Percentiles rank a stretch among this genome's conserved stretches.
These are phyloP conservation scores for Teunomyces kruisii DNA, from an alignment of 805 yeast species.

Conservation along the genomic window DNA sequence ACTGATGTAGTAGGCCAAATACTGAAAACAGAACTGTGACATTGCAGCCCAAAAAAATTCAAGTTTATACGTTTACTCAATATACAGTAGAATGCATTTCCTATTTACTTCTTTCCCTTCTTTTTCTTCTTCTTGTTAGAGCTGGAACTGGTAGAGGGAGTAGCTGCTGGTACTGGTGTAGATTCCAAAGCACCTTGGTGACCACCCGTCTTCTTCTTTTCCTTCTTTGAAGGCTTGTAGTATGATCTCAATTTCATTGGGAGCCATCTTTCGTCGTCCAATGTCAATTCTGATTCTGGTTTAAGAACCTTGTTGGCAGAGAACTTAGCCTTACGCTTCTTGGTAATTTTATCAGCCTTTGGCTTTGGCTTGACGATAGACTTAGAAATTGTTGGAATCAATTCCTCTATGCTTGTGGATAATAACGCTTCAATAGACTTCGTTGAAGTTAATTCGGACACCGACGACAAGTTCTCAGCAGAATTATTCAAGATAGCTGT, in stretches of 20 bases:
- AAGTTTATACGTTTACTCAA: not conserved
- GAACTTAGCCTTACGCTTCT: slow-evolving; percentile 29
- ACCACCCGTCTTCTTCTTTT: slow-evolving; percentile 22
- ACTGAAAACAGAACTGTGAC: no score
- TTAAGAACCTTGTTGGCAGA: slow-evolving; percentile 26
- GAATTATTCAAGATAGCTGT: slow-evolving; percentile 19
- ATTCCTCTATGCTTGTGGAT: slow-evolving; percentile 24
- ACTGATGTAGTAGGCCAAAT: no score
- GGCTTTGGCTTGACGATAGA: slow-evolving; percentile 3
- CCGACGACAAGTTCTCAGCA: slow-evolving; percentile 17
- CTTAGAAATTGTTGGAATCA: slow-evolving; percentile 17
- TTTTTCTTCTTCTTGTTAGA: slow-evolving; percentile 13
- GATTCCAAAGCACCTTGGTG: slow-evolving; percentile 17
- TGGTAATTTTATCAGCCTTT: slow-evolving; percentile 11
- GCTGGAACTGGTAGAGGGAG: not conserved
- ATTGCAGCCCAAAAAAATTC: no score
- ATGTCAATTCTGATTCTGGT: slow-evolving; percentile 21
- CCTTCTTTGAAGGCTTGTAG: slow-evolving; percentile 76
- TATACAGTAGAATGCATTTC: slow-evolving; percentile 1
- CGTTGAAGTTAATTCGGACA: slow-evolving; percentile 17
- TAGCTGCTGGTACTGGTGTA: slow-evolving; percentile 5
- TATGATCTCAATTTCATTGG: slow-evolving; percentile 83
- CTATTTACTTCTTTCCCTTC: slow-evolving; percentile 15
- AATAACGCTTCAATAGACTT: slow-evolving; percentile 30
- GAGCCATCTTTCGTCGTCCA: slow-evolving; percentile 81